Evolutionary conservation across 495 filamentous ascomycete species (phyloP), one percentile per base, ranked within the genome.

Genomic region (Lineolata rhizophorae): DNA sequence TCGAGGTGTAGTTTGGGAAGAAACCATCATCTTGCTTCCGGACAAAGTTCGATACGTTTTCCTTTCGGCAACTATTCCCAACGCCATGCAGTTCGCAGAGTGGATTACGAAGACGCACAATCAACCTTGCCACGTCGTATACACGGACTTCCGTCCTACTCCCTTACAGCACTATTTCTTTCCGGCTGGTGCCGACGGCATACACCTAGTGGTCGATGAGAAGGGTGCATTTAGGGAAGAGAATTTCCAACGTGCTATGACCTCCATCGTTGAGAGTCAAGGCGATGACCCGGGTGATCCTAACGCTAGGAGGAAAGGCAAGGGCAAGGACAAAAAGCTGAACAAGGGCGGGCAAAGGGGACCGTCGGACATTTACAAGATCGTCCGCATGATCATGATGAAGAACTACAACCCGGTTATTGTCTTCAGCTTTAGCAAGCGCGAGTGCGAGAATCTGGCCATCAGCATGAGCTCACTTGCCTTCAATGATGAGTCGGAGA

Each of bases 41-140:
- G 85, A 97, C 59, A 93, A 97, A 61, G 87, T 95, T 35, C 76
- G 81, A 53, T 97, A 95, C 43, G 87, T 94, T 20, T 97, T 97
- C 58, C 57, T 97, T 20, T 97, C 87, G 17, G 87, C 87, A 24
- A 97, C 87, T n/a, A 97, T 97, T 38, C 87, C 87, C 22, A 97
- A 97, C 46, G 84, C 87, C 27, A 93, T 95, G 74, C 87, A 97
- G 48, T 97, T 97, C 45, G 87, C 87, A 43, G 82, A 97, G 52
- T 97, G 87, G 87, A 84, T 95, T 37, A 77, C 76, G 34, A 93
- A 95, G 53, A 94, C 82, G 37, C 87, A 97, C 53, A 71, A 74
- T 30, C 87, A 97, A 47, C 84, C 90, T 11, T 94, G 87, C 44
- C 87, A 97, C 53, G 85, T 97, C 38, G 87, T 97, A 15, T 97